phyloP scores from a whole-genome alignment of 208 protist genomes.

The Crithidia acanthocephali region DNA sequence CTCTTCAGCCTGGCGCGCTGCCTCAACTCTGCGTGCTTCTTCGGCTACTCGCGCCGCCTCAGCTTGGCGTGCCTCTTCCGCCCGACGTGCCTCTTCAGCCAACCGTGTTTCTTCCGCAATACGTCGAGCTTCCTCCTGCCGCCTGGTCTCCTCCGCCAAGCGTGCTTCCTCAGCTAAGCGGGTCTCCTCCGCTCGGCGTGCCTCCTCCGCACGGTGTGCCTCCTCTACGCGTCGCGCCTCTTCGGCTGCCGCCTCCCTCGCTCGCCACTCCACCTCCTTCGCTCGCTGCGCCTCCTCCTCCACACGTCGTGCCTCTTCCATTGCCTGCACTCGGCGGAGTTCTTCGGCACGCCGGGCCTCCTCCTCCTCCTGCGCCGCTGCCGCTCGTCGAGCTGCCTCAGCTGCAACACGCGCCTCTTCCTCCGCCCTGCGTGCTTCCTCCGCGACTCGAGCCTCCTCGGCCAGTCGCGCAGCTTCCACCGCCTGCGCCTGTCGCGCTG shows the following conservation, averaged over 20 bases:
- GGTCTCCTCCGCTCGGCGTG: not conserved
- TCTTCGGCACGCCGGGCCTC: conserved; percentile 4
- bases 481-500: not conserved
- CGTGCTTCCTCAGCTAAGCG: conserved; percentile 1
- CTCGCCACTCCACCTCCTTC: not conserved
- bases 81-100: conserved; percentile 7
- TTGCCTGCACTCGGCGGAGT: not conserved
- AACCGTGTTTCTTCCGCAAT: not conserved
- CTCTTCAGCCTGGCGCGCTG: not conserved
- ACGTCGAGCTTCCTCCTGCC: not conserved
- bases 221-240: not conserved
- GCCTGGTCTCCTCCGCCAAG: not conserved
- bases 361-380: conserved; percentile 1
- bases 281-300: not conserved
- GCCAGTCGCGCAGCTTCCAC: not conserved
- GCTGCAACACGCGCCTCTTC: not conserved
- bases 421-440: too few relatives aligned
- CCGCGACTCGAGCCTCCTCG: not conserved
- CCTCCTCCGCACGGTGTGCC: conserved; percentile 2
- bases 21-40: not conserved
- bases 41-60: not conserved
- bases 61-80: not conserved
- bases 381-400: conserved; percentile 1
- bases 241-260: not conserved
- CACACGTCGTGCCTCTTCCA: not conserved